Evolutionary conservation across 2,329 filamentous ascomycete genomes (phyloP).

Genomic region (Stemphylium lycopersici): DNA sequence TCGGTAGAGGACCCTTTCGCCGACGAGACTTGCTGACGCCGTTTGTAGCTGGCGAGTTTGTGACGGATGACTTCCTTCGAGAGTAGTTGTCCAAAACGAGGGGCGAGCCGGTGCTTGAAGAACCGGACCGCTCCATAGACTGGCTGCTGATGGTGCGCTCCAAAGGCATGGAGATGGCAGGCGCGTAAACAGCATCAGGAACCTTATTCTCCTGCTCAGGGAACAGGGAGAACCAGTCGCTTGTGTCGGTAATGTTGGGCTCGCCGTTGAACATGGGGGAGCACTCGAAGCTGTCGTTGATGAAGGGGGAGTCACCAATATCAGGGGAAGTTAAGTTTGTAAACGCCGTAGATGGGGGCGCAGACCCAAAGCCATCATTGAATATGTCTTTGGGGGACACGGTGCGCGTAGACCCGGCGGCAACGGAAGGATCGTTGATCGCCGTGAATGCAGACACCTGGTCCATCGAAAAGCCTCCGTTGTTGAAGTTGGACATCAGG

Average conservation of each 20-base stretch:
- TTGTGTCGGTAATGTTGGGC: slow-evolving; percentile 62
- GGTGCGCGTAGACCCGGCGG: slow-evolving; percentile 58
- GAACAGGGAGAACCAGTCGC: slow-evolving; percentile 75
- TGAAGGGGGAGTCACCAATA: slow-evolving; percentile 79
- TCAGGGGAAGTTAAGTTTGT: slow-evolving; percentile 83
- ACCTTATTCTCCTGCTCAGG: slow-evolving; percentile 56
- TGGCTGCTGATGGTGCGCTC: slow-evolving; percentile 51
- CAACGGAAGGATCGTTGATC: slow-evolving; percentile 53
- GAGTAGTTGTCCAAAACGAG: slow-evolving; percentile 44
- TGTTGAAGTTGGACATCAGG: slow-evolving; percentile 53
- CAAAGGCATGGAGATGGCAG: slow-evolving; percentile 41
- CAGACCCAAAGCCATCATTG: slow-evolving; percentile 71
- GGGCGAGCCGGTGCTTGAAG: slow-evolving; percentile 46
- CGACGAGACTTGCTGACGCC: slow-evolving; percentile 73
- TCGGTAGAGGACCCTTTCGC: slow-evolving; percentile 79
- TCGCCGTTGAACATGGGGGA: slow-evolving; percentile 74
- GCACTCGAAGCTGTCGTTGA: slow-evolving; percentile 72
- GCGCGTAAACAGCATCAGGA: slow-evolving; percentile 31
- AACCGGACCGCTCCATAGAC: slow-evolving; percentile 45
- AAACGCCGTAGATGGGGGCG: slow-evolving; percentile 80
- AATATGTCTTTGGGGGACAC: slow-evolving; percentile 86
- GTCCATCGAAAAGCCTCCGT: slow-evolving; percentile 39
- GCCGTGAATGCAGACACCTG: slow-evolving; percentile 50
- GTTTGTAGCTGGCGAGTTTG: slow-evolving; percentile 63
- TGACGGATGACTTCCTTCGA: slow-evolving; percentile 51